Evolutionary conservation across 139 green algal genomes (phyloP), one percentile per base, ranked within the genome.

Genomic region (Marvania coccoides): DNA sequence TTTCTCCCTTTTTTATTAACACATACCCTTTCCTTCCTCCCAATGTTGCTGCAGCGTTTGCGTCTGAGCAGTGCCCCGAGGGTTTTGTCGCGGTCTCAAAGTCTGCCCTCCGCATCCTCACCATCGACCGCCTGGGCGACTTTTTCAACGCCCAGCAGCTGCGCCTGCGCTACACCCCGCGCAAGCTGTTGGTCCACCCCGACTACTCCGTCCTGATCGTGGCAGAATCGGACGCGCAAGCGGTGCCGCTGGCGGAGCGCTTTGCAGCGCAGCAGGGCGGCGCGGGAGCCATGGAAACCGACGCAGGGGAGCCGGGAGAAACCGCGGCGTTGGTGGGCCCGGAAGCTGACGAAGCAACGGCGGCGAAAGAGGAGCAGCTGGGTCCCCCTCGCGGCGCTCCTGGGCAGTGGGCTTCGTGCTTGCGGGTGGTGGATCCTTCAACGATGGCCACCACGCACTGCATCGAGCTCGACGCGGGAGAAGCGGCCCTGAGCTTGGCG

Each of bases 141-240:
- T 74, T 81, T 7, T 98, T 99, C 81, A 96, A 97, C 78, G 82
- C 92, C 69, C 59, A 72, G 47, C 58, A 69, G 14, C 19, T 77
- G 38, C 83, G 81, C 34, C 80, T 99, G 77, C 82, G 87, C 33
- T 99, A 99, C 88, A 99, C 94, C 5, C 94, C 94, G 7, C 84
- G 94, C 24, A 79, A 84, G 28, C 82, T 98, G 58, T 66, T 89
- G 3, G 77, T 97, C 12, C 81, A 98, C 68, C 83, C 84, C 8
- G 76, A 91, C 26, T 51, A 74, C 64, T 81, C 84, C 65, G 79
- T 71, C 31, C 37, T 95, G 9, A 60, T 87, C 9, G 42, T 88
- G 3, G 80, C 82, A 1, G 91, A 97, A 81, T 71, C 78, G 10
- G 91, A 97, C 71, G 76, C 92, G 33, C 80, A 70, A 2, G 83